Evolutionary conservation across 1,284 basidiomycete species (phyloP), one percentile per base, ranked within the genome.

Genomic region (Mycosarcoma mackinlayi): DNA sequence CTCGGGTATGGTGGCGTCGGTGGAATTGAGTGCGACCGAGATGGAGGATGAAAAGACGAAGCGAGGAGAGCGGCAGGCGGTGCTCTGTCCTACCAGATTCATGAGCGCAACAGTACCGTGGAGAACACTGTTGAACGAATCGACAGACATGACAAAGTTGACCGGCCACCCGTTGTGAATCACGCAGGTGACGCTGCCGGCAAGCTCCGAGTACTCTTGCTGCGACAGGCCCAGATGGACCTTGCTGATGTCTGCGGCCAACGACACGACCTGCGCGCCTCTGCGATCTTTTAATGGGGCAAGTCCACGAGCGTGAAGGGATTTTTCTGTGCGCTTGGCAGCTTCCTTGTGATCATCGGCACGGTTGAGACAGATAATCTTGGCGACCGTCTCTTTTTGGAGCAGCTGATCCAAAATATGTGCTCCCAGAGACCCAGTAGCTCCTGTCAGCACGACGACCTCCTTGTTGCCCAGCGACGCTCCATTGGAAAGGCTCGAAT

Each of bases 1-100:
- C 62, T 88, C 86, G 2, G 78, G 71, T 3, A 85, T 83, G 16
- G 72, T 48, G 50, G n/a, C 81, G 50, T 52, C 52, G 51, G 64
- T 47, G 61, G n/a, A 83, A 83, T 81, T 79, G 62, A 78, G 71
- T 3, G 78, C 80, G 18, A 75, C 84, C 30, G 87, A 86, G 49
- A 88, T 84, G 6, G 86, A 87, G 2, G 87, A 88, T n/a, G 86
- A 86, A 76, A 89, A 88, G 83, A 85, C 86, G 78, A 88, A 88
- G 2, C 80, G 76, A 21, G 85, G 81, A 10, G 84, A 84, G n/a
- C 72, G 46, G 1, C 68, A 35, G 19, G 79, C 81, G 1, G 84
- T 83, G 3, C 86, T 86, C 24, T 83, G 73, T 10, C 87, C 84
- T 16, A 84, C 84, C 16, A 88, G 84, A 52, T 86, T 87, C 67